Conservation (phyloP, 257 asterid genomes). For the Fraxinus americana region DNA sequence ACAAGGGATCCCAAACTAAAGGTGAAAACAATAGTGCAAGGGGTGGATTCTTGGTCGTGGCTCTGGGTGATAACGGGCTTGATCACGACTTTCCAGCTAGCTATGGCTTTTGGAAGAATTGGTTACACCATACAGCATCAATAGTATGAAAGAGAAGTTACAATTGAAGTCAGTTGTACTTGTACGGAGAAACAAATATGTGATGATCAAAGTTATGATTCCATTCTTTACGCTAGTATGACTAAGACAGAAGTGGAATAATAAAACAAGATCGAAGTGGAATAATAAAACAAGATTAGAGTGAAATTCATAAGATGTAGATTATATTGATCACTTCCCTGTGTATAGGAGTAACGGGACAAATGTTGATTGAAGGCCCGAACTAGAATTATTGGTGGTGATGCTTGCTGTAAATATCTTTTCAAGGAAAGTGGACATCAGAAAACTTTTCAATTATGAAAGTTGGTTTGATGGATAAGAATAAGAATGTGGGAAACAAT, state of each 20-base stretch:
- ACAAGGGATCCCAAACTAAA: not conserved
- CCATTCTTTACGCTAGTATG: not conserved
- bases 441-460: not conserved
- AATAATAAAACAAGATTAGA: not conserved
- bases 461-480: not conserved
- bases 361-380: not conserved
- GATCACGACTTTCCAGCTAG: not conserved
- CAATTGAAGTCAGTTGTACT: not conserved
- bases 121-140: not conserved
- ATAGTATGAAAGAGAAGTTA: not conserved
- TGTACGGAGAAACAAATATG: not conserved
- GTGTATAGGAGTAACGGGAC: not conserved
- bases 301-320: not conserved
- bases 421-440: not conserved
- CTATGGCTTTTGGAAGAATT: not conserved
- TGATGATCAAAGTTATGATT: not conserved
- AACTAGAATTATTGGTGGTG: not conserved
- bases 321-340: not conserved
- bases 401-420: not conserved
- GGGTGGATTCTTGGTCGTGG: not conserved
- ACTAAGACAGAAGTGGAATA: not conserved
- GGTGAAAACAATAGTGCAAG: not conserved
- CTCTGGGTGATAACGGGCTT: not conserved
- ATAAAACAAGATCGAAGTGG: not conserved
- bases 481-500: not conserved